Conservation (phyloP, 139 green algal species). For the Pseudopediastrum boryanum region DNA sequence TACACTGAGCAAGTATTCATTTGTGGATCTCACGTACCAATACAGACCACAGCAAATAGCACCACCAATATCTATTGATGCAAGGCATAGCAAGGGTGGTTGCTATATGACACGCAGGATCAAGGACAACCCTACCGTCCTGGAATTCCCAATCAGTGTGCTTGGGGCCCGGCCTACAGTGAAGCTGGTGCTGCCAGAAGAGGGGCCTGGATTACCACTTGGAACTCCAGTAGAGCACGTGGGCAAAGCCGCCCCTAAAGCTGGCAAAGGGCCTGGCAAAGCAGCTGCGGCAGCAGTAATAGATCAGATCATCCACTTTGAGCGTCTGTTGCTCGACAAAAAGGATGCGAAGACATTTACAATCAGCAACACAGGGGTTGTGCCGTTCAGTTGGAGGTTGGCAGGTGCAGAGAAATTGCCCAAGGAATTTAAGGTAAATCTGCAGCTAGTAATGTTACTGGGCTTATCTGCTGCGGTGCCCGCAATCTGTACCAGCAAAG, state of each 20-base stretch:
- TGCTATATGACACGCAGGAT: slow-evolving; percentile 39
- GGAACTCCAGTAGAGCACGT: neutral
- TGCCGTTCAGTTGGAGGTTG: slow-evolving; percentile 79
- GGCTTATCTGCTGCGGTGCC: no score
- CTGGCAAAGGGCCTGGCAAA: neutral
- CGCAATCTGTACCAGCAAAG: no score
- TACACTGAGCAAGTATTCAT: no score
- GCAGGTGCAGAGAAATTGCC: slow-evolving; percentile 56
- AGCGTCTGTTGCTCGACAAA: slow-evolving; percentile 70
- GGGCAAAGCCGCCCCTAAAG: neutral
- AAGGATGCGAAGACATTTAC: slow-evolving; percentile 59
- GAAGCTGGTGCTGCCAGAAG: slow-evolving; percentile 34
- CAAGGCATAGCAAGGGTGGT: no score
- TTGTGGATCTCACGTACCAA: no score
- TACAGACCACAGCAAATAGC: no score
- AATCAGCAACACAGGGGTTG: slow-evolving; percentile 71
- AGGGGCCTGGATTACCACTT: no score
- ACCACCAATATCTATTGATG: no score
- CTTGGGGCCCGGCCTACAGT: slow-evolving; percentile 67
- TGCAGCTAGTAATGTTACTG: no score
- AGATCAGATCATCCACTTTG: slow-evolving; percentile 59
- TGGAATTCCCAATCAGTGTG: slow-evolving; percentile 71
- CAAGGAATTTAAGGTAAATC: slow-evolving; percentile 58
- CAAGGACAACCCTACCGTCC: slow-evolving; percentile 67
- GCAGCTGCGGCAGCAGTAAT: neutral